Percentiles rank a stretch among this genome's conserved stretches.
phyloP scores from a whole-genome alignment of 2,329 filamentous ascomycete species.

The Fusarium stilboides region DNA sequence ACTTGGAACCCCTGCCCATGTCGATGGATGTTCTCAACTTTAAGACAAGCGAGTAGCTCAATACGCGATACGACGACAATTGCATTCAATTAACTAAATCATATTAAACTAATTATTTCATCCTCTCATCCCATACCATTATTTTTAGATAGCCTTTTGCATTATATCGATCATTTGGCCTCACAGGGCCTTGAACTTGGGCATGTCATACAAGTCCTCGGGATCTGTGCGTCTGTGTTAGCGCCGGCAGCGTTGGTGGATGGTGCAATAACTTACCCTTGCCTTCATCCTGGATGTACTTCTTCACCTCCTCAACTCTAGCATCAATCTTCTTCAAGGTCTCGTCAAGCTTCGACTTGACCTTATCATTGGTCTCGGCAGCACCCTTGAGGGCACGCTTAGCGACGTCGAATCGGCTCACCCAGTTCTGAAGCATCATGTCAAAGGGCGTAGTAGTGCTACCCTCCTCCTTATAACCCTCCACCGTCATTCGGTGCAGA shows the following conservation, averaged over 20 bases:
- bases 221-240: conserved; percentile 36
- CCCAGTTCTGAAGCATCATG: conserved; percentile 76
- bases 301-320: conserved; percentile 63
- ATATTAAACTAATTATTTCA: background rate
- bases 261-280: conserved; percentile 58
- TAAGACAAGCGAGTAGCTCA: too few relatives aligned
- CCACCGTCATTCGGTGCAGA: conserved; percentile 68
- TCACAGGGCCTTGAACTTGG: conserved; percentile 23
- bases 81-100: too few relatives aligned
- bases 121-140: background rate
- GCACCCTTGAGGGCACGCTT: conserved; percentile 67
- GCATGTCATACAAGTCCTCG: conserved; percentile 42
- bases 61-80: background rate
- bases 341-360: conserved; percentile 62
- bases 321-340: conserved; percentile 64
- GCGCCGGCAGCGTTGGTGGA: background rate
- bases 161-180: background rate
- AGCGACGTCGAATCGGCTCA: conserved; percentile 73
- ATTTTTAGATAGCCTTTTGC: background rate
- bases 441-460: conserved; percentile 78
- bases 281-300: conserved; percentile 67
- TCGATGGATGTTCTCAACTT: background rate
- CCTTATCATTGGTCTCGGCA: conserved; percentile 62
- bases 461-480: conserved; percentile 75
- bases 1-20: background rate